Evolutionary conservation across 2,329 filamentous ascomycete genomes (phyloP).

Genomic region (Alternaria panax): DNA sequence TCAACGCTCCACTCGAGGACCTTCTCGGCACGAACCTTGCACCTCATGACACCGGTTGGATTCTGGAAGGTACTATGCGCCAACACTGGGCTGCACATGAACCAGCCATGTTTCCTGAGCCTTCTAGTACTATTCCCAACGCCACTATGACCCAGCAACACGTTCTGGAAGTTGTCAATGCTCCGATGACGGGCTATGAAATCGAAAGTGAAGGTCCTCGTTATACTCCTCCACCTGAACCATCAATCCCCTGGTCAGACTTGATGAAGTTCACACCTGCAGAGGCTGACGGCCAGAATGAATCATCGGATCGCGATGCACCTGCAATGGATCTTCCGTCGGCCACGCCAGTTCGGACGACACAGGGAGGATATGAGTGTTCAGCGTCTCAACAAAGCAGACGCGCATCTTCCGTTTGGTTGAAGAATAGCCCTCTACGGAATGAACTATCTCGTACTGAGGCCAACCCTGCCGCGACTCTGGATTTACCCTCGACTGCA

Average conservation of each 20-base stretch:
- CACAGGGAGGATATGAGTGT: neutral
- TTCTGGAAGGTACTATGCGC: constrained; percentile 44
- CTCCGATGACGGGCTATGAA: constrained; percentile 34
- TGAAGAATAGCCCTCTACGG: constrained; percentile 11
- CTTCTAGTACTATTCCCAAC: constrained; percentile 54
- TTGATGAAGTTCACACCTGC: constrained; percentile 36
- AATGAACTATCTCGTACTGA: constrained; percentile 3
- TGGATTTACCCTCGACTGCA: neutral
- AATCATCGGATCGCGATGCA: constrained; percentile 14
- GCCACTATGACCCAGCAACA: constrained; percentile 52
- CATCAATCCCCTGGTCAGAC: constrained; percentile 50
- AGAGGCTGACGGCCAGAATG: constrained; percentile 18
- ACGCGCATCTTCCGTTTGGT: constrained; percentile 8
- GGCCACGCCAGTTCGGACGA: neutral
- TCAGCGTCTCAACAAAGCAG: constrained; percentile 14
- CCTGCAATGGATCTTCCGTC: neutral
- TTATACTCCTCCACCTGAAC: constrained; percentile 33
- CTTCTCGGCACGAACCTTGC: neutral
- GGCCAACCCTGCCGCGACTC: too few species aligned
- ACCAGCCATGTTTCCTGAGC: constrained; percentile 52
- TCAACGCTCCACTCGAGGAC: neutral
- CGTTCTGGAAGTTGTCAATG: constrained; percentile 47
- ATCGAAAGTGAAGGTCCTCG: constrained; percentile 16
- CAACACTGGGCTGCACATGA: constrained; percentile 51
- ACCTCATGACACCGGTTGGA: constrained; percentile 20